Evolutionary conservation across 306 rosid genomes (phyloP), one percentile per base, ranked within the genome.

Genomic region (Lotus japonicus): DNA sequence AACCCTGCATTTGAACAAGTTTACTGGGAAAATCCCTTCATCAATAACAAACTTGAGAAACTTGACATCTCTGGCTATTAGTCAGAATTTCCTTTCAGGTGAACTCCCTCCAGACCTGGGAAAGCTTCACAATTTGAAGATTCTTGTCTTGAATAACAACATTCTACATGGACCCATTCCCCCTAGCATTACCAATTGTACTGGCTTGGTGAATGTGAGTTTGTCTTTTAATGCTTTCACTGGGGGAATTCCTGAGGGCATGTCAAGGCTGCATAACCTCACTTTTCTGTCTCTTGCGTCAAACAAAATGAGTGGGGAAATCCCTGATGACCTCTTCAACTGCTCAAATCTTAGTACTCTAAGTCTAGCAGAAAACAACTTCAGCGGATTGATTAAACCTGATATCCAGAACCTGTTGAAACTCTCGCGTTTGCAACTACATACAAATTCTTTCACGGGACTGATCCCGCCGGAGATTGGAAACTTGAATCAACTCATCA

Each of bases 291-390:
- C 80, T 12, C 67, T 92, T 49, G 6, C 62, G 28, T 17, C 70
- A 31, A 92, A 92, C 76, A 80, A 77, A 64, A 4, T 92, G 82
- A 70, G 68, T 9, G 97, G 97, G n/a, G 85, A 84, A 80, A 82
- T 89, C 80, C 97, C 97, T 12, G 84, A 89, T 52, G 88, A 82
- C 80, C 75, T 92, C 53, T 89, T 82, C 69, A 82, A 87, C 70
- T 92, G 96, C 82, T 79, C 92, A 49, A 77, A 75, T 36, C 95
- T 92, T 64, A 51, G 2, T 12, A 72, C 38, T 57, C 76, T 92
- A 52, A 77, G 87, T 79, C 85, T 92, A 80, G 28, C 59, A 2
- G 2, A 0, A 10, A 92, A 87, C 80, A 77, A 68, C 59, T 82
- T 89, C 53, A 75, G 80, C n/a, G 92, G 97, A 58, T 31, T 49